A percentile compares a stretch with the other conserved stretches of the same genome.
phyloP scores from a whole-genome alignment of 352 stramenopile genomes.

The Blastocystis sp. region DNA sequence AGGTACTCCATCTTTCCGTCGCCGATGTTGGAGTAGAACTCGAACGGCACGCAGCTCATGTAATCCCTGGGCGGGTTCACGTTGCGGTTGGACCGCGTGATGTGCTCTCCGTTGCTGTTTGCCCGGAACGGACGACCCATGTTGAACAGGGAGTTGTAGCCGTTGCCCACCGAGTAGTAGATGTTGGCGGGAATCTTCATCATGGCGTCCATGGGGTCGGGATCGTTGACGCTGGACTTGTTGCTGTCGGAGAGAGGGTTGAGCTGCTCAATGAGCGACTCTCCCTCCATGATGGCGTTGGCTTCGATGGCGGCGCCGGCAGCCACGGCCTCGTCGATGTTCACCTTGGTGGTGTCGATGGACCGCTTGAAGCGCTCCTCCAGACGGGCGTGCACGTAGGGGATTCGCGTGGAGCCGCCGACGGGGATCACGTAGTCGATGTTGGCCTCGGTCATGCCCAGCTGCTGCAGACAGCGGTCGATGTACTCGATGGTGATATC shows the following conservation, averaged over 20 bases:
- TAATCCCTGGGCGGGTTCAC: neutral
- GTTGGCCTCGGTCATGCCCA: constrained; percentile 73
- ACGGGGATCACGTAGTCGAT: constrained; percentile 82
- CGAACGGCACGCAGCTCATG: neutral
- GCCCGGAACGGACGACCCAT: neutral
- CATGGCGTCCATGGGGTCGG: neutral
- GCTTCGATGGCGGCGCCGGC: constrained; percentile 73
- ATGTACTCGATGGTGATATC: constrained; percentile 85
- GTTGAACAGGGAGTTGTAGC: neutral
- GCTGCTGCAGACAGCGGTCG: constrained; percentile 77
- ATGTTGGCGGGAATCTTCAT: neutral
- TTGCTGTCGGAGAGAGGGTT: neutral
- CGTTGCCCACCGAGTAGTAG: neutral
- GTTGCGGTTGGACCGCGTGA: constrained; percentile 11
- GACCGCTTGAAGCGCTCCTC: constrained; percentile 78
- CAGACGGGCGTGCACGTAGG: constrained; percentile 79
- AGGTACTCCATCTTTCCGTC: neutral
- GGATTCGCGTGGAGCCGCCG: constrained; percentile 79
- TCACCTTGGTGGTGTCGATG: constrained; percentile 76
- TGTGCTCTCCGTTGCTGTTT: neutral
- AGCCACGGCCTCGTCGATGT: constrained; percentile 74
- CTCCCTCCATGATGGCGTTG: neutral
- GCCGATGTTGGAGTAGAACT: neutral
- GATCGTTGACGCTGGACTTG: neutral
- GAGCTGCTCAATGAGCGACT: neutral